Evolutionary conservation across 2,329 filamentous ascomycete species (phyloP).

Genomic region (Exophiala phaeomuriformis): DNA sequence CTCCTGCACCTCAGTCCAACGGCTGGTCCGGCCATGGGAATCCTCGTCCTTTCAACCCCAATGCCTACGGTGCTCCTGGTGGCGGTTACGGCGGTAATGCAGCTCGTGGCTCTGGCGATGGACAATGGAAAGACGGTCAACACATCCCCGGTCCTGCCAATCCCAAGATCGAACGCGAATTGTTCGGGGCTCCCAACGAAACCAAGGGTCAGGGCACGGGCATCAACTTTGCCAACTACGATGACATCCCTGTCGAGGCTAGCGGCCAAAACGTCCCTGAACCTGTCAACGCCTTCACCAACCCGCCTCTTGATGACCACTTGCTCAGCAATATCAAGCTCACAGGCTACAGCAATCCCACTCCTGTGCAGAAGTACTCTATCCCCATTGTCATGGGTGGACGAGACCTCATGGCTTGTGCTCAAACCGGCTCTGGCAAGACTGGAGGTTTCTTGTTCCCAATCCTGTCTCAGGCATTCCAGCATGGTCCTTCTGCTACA

Average conservation of each 20-base stretch:
- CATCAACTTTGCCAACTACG: constrained; percentile 99
- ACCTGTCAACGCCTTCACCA: constrained; percentile 81
- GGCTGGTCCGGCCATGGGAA: constrained; percentile 30
- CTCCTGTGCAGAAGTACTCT: constrained; percentile 98
- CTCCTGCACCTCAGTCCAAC: constrained; percentile 29
- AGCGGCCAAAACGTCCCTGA: constrained; percentile 91
- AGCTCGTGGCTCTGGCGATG: constrained; percentile 81
- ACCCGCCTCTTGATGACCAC: constrained; percentile 92
- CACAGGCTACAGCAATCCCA: constrained; percentile 89
- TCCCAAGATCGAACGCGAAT: constrained; percentile 83
- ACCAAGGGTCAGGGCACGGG: constrained; percentile 83
- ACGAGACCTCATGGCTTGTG: constrained; percentile 98
- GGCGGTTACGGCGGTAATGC: constrained; percentile 48
- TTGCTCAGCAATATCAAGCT: constrained; percentile 88
- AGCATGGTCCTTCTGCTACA: constrained; percentile 69
- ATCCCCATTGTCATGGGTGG: constrained; percentile 98
- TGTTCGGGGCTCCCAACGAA: constrained; percentile 86
- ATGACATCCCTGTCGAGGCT: constrained; percentile 97
- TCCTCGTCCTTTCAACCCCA: constrained; percentile 49
- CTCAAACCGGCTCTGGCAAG: constrained; percentile 99
- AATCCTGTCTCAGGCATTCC: constrained; percentile 94
- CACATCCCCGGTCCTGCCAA: constrained; percentile 86
- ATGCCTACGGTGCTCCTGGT: constrained; percentile 55
- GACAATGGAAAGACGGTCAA: constrained; percentile 94
- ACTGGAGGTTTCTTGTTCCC: constrained; percentile 99